Percentiles rank a stretch among this genome's conserved stretches.
These are phyloP conservation scores for Aureobasidium sp. DNA, from an alignment of 2,329 filamentous ascomycete species.

Conservation along the genomic window DNA sequence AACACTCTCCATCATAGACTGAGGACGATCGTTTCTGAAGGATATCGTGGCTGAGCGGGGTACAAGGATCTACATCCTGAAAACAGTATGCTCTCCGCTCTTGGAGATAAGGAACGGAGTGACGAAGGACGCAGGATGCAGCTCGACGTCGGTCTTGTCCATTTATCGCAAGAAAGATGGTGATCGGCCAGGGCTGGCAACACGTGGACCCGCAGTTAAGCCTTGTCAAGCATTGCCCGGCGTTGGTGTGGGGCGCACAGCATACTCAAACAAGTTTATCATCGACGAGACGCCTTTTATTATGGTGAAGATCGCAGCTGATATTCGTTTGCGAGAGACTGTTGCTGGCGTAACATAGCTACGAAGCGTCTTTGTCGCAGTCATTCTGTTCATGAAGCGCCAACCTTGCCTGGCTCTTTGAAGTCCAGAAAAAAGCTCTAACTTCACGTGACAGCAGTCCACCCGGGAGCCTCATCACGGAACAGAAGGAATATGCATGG, in stretches of 20 bases:
- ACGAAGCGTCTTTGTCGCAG: too few relatives aligned
- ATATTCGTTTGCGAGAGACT: too few relatives aligned
- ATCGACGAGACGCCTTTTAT: too few relatives aligned
- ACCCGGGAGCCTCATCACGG: too few relatives aligned
- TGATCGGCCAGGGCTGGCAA: background rate
- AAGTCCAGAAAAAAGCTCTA: too few relatives aligned
- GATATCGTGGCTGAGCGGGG: background rate
- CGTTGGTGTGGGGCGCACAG: background rate
- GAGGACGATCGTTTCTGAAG: background rate
- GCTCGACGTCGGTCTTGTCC: background rate
- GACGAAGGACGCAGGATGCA: background rate
- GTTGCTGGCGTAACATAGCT: too few relatives aligned
- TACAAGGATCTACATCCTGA: background rate
- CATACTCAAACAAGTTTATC: background rate
- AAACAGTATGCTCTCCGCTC: background rate
- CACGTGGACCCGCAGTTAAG: background rate
- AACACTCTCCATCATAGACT: background rate
- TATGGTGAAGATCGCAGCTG: background rate
- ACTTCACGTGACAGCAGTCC: too few relatives aligned
- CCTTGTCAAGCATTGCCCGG: background rate
- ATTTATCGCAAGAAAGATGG: background rate
- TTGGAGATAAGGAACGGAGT: background rate
- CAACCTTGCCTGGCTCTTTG: too few relatives aligned
- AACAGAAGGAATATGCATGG: too few relatives aligned
- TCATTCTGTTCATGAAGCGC: too few relatives aligned